Conservation (phyloP, 257 asterid genomes). For the Craterostigma plantagineum region DNA sequence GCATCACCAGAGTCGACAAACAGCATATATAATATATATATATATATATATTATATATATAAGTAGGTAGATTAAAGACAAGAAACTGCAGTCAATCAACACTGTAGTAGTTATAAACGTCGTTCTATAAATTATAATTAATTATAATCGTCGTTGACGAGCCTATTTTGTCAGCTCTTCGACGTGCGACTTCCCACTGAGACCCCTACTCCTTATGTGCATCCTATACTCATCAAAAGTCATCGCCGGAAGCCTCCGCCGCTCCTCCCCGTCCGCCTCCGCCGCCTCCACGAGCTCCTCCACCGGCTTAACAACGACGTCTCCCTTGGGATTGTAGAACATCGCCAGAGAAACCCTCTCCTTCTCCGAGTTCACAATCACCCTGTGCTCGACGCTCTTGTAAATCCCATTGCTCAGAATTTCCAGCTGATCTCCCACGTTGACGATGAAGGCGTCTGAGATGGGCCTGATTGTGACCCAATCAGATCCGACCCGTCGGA, state of each 20-base stretch:
- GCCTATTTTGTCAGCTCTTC: no score
- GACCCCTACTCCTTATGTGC: constrained; percentile 33
- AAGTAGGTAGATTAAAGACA: no score
- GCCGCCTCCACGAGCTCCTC: constrained; percentile 22
- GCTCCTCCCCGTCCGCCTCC: constrained; percentile 14
- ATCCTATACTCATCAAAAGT: constrained; percentile 34
- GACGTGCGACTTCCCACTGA: constrained; percentile 35
- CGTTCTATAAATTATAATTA: no score
- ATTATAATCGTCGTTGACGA: no score
- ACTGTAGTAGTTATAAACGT: no score
- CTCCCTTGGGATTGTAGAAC: constrained; percentile 36
- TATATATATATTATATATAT: no score
- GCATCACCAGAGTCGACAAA: no score
- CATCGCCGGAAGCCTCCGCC: constrained; percentile 23
- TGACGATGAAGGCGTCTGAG: constrained; percentile 42
- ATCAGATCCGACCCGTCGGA: constrained; percentile 13
- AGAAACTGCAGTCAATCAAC: no score
- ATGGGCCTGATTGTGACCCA: constrained; percentile 56
- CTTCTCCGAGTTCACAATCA: constrained; percentile 21
- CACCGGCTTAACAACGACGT: constrained; percentile 23
- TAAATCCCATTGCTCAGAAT: constrained; percentile 30
- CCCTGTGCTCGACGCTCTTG: constrained; percentile 42
- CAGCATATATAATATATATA: no score
- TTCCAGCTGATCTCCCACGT: constrained; percentile 46
- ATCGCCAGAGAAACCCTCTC: constrained; percentile 33